Percentiles rank a stretch among this genome's conserved stretches.
phyloP scores from a whole-genome alignment of 2,329 filamentous ascomycete genomes.

The Aspergillus terreus region DNA sequence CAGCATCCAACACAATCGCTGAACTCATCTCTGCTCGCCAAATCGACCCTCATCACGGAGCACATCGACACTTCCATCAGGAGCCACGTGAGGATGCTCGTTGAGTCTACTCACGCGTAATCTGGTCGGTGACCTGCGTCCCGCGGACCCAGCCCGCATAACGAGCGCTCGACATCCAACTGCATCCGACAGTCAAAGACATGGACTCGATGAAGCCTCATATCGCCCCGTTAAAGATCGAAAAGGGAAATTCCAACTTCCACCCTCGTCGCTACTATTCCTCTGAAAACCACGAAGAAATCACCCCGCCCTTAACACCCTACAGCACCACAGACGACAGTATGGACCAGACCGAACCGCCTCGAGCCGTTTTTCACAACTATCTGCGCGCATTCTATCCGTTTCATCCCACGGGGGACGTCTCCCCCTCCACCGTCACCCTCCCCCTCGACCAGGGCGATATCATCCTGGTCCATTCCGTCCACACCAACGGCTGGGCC shows the following conservation, averaged over 20 bases:
- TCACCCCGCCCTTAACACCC: constrained; percentile 75
- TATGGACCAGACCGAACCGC: constrained; percentile 39
- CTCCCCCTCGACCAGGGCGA: constrained; percentile 86
- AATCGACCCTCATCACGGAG: too few relatives aligned
- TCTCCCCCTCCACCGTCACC: constrained; percentile 82
- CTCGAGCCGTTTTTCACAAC: constrained; percentile 77
- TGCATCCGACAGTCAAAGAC: constrained; percentile 11
- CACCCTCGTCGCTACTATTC: constrained; percentile 22
- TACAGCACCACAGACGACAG: constrained; percentile 59
- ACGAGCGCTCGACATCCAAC: neutral
- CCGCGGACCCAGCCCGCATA: constrained; percentile 2
- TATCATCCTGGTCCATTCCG: constrained; percentile 88
- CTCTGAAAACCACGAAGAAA: constrained; percentile 46
- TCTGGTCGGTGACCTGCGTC: constrained; percentile 29
- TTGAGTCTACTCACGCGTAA: constrained; percentile 24
- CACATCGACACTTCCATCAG: neutral
- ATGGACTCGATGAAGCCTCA: constrained; percentile 35
- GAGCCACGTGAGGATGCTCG: constrained; percentile 24
- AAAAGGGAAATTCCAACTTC: constrained; percentile 30
- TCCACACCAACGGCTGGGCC: constrained; percentile 98
- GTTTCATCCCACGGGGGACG: constrained; percentile 74
- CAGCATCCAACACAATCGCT: too few relatives aligned
- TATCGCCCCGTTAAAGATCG: constrained; percentile 37
- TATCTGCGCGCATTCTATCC: constrained; percentile 93
- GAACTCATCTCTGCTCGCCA: too few relatives aligned